These are phyloP conservation scores for Pseudogymnoascus sp. DNA, from an alignment of 2,329 filamentous ascomycete genomes.

Conservation along the genomic window DNA sequence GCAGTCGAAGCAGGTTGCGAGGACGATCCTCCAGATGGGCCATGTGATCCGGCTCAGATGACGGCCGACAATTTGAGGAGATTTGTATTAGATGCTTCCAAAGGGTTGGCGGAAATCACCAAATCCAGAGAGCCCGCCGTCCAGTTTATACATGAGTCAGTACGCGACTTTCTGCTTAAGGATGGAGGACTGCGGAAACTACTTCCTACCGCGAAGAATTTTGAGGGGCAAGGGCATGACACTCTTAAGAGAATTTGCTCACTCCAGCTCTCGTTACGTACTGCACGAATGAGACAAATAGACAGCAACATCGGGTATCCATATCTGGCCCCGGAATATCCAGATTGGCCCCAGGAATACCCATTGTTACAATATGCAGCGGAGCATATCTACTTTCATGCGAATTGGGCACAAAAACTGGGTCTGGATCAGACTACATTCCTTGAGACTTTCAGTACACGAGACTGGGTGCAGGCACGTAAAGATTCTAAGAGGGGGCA, in stretches of 20 bases:
- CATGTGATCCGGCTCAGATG: conserved; percentile 17
- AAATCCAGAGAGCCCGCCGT: conserved; percentile 26
- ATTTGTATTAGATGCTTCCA: conserved; percentile 35
- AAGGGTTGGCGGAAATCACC: conserved; percentile 36
- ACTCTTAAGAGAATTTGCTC: conserved; percentile 27
- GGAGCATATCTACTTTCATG: conserved; percentile 33
- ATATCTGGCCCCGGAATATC: neutral
- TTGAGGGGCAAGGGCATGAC: conserved; percentile 22
- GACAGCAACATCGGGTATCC: no score
- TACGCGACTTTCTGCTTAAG: conserved; percentile 36
- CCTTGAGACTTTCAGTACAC: conserved; percentile 23
- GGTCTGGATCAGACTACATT: conserved; percentile 26
- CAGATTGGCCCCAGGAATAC: conserved; percentile 19
- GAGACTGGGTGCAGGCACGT: conserved; percentile 23
- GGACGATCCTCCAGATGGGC: conserved; percentile 13
- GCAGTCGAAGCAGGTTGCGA: conserved; percentile 30
- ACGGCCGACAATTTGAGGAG: conserved; percentile 26
- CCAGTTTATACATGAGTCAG: conserved; percentile 37
- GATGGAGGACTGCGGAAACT: conserved; percentile 29
- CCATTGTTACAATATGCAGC: conserved; percentile 40
- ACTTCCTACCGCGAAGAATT: conserved; percentile 26
- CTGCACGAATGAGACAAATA: conserved; percentile 17
- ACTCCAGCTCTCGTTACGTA: conserved; percentile 16
- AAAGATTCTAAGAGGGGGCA: conserved; percentile 26
- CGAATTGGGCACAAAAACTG: conserved; percentile 29